Conservation (phyloP, 768 basidiomycete genomes). For the Boletus rufocinnamomeus region DNA sequence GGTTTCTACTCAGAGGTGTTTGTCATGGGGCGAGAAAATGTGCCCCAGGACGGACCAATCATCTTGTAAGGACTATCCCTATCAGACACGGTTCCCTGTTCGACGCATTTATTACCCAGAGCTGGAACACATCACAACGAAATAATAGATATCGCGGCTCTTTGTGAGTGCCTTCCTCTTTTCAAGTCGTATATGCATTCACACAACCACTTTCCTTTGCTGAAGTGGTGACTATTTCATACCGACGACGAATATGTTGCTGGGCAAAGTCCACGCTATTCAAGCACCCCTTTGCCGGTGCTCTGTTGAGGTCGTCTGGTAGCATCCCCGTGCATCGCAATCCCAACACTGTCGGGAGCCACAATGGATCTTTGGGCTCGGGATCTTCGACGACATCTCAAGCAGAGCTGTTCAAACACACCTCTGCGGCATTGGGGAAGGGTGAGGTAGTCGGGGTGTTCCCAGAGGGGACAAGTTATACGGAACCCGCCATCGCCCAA, state of each 20-base stretch:
- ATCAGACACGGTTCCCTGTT: not conserved
- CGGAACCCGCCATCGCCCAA: slow-evolving; percentile 48
- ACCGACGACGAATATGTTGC: slow-evolving; percentile 57
- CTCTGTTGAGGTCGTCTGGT: slow-evolving; percentile 63
- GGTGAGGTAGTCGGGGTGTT: slow-evolving; percentile 68
- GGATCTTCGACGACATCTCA: slow-evolving; percentile 21
- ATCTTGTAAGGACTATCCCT: slow-evolving; percentile 49
- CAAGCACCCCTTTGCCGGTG: slow-evolving; percentile 51
- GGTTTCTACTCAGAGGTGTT: slow-evolving; percentile 65
- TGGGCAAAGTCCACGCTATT: slow-evolving; percentile 78
- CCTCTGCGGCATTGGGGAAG: slow-evolving; percentile 53
- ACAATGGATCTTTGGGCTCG: slow-evolving; percentile 1
- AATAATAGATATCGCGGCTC: slow-evolving; percentile 57
- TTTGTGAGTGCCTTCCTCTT: slow-evolving; percentile 35
- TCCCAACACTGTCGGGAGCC: slow-evolving; percentile 39
- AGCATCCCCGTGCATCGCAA: slow-evolving; percentile 67
- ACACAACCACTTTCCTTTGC: not conserved
- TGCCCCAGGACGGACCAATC: slow-evolving; percentile 42
- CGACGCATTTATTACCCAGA: slow-evolving; percentile 30
- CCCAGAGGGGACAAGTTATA: slow-evolving; percentile 61
- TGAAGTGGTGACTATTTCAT: slow-evolving; percentile 56
- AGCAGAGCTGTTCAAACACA: slow-evolving; percentile 54
- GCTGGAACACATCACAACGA: slow-evolving; percentile 70
- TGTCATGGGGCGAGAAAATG: slow-evolving; percentile 57
- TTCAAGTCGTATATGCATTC: not conserved